Evolutionary conservation across 345 rosid genomes (phyloP).

Genomic region (Gossypium mustelinum): DNA sequence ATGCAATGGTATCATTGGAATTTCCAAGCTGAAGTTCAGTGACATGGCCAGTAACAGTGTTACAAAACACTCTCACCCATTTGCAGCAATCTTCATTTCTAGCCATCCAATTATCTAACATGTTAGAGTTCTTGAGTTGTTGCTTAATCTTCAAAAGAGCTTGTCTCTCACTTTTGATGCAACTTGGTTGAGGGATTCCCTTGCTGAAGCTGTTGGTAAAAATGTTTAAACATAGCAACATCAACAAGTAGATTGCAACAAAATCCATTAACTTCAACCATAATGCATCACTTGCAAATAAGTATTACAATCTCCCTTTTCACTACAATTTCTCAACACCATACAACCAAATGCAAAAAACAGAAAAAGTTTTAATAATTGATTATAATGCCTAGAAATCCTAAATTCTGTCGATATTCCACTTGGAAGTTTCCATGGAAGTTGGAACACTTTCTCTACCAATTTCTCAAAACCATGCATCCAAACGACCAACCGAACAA

Average conservation of each 20-base stretch:
- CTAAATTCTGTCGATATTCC: no score
- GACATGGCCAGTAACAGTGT: background rate
- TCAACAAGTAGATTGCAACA: background rate
- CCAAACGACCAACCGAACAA: no score
- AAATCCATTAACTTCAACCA: slow-evolving; percentile 1
- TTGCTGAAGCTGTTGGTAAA: background rate
- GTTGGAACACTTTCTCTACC: no score
- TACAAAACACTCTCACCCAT: background rate
- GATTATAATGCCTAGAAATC: background rate
- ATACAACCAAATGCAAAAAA: background rate
- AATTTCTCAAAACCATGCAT: no score
- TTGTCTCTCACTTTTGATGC: background rate
- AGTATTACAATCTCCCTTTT: background rate
- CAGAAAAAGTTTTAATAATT: background rate
- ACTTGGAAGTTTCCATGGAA: no score
- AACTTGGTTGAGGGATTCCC: background rate
- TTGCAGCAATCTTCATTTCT: background rate
- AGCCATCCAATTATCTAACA: background rate
- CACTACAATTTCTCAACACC: no score
- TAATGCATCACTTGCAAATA: background rate
- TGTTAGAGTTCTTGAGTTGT: background rate
- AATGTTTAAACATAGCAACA: background rate
- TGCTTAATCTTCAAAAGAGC: background rate
- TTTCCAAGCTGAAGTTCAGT: background rate
- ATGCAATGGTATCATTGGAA: background rate